Evolutionary conservation across 352 stramenopile genomes (phyloP).

Genomic region (Salisapilia sapeloensis): DNA sequence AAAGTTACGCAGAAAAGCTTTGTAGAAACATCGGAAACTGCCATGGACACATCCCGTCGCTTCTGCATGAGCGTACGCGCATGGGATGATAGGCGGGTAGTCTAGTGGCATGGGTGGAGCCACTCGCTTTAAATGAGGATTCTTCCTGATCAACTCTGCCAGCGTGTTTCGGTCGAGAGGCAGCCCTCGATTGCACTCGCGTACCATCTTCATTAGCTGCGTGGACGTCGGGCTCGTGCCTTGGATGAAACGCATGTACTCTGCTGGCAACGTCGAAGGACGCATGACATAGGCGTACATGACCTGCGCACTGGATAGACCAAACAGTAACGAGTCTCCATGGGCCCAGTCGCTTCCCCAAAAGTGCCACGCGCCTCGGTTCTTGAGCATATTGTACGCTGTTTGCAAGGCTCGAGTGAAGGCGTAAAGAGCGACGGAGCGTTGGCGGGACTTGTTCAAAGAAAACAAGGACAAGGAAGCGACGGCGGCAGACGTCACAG

Average conservation of each 20-base stretch:
- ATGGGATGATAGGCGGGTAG: conserved; percentile 33
- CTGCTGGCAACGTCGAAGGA: conserved; percentile 36
- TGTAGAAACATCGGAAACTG: conserved; percentile 27
- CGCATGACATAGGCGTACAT: conserved; percentile 81
- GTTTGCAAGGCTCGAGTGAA: conserved; percentile 68
- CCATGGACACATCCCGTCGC: conserved; percentile 26
- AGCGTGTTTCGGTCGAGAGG: conserved; percentile 20
- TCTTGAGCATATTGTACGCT: conserved; percentile 74
- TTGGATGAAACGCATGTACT: conserved; percentile 77
- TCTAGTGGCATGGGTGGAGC: too few species aligned
- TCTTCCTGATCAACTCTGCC: conserved; percentile 16
- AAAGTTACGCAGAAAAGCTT: conserved; percentile 44
- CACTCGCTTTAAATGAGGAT: conserved; percentile 13
- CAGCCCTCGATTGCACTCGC: conserved; percentile 29
- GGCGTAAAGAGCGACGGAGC: conserved; percentile 68
- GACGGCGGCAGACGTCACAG: conserved; percentile 34
- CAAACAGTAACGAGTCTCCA: conserved; percentile 67
- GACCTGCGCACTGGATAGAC: conserved; percentile 53
- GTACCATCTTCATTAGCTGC: conserved; percentile 48
- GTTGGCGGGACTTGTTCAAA: conserved; percentile 42
- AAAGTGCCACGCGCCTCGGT: conserved; percentile 68
- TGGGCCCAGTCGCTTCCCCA: conserved; percentile 76
- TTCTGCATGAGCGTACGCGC: conserved; percentile 39
- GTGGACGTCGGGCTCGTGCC: conserved; percentile 41
- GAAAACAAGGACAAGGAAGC: conserved; percentile 44